These are phyloP conservation scores for Salix arbutifolia DNA, from an alignment of 345 rosid species.

Conservation along the genomic window DNA sequence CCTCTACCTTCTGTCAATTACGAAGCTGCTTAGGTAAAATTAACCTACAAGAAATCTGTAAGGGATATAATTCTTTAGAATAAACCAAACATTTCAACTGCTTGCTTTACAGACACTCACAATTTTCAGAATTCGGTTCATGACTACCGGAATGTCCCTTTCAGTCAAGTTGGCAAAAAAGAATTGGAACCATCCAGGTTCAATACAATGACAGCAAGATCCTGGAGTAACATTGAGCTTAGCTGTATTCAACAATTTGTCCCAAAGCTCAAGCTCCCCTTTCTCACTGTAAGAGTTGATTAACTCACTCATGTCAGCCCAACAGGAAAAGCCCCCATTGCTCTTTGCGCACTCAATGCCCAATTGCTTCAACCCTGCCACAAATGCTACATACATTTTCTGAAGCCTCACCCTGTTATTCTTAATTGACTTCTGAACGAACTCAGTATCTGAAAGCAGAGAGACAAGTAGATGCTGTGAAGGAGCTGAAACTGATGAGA, in stretches of 20 bases:
- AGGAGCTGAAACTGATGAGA: slow-evolving; percentile 72
- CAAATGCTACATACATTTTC: slow-evolving; percentile 32
- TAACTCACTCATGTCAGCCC: slow-evolving; percentile 83
- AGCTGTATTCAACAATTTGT: slow-evolving; percentile 62
- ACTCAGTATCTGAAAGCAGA: slow-evolving; percentile 52
- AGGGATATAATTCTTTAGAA: slow-evolving; percentile 16
- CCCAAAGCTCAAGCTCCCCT: slow-evolving; percentile 94
- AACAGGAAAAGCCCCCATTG: slow-evolving; percentile 72
- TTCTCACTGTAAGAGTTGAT: slow-evolving; percentile 70
- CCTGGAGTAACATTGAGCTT: slow-evolving; percentile 80
- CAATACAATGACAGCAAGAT: slow-evolving; percentile 85
- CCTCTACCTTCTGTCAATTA: neutral
- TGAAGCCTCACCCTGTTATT: slow-evolving; percentile 50
- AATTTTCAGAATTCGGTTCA: slow-evolving; percentile 57
- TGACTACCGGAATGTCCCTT: slow-evolving; percentile 55
- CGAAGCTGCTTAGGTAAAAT: neutral
- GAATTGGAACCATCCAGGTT: slow-evolving; percentile 89
- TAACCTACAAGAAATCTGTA: slow-evolving; percentile 12
- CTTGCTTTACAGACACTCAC: slow-evolving; percentile 58
- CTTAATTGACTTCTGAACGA: slow-evolving; percentile 41
- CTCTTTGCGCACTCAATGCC: slow-evolving; percentile 59
- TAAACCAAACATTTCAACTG: slow-evolving; percentile 38
- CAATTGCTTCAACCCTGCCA: slow-evolving; percentile 54
- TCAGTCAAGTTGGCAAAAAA: slow-evolving; percentile 64
- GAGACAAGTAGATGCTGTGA: slow-evolving; percentile 57